Evolutionary conservation across 768 basidiomycete genomes (phyloP), one percentile per base, ranked within the genome.

Genomic region (Hypsizygus marmoreus): DNA sequence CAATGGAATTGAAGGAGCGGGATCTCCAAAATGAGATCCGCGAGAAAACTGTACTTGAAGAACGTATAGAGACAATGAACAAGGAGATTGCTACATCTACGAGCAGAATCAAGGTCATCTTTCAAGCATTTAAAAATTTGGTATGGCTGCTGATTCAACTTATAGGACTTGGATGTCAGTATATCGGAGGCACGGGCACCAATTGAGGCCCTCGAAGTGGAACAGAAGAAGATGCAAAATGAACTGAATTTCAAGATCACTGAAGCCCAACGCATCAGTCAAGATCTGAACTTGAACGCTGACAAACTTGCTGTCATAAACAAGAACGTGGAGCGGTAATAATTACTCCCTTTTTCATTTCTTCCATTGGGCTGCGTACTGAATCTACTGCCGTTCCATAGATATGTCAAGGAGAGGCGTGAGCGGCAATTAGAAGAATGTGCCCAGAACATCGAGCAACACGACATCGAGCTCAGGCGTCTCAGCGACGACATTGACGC

Each of bases 381-480:
- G 11, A 3, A 20, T 53, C n/a, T 4, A 46, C 29, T 5, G 43
- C 13, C 25, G 23, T 43, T 25, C 23, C 26, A 38, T 39, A 95
- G 93, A 50, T 93, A 94, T 62, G 73, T 86, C 45, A 80, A 81
- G 40, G 82, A 85, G 30, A 85, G 82, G 56, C 79, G 82, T 24
- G 78, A 73, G 3, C 76, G 80, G 16, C 67, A 75, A 44, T 70
- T 91, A 34, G 70, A 77, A 19, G 84, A 88, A 25, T 83, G 76
- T 53, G 72, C 73, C 12, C 73, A 72, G 19, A 72, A 74, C 43
- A 77, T 91, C 10, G 76, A 72, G 45, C 60, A 72, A 36, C 66
- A 61, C 16, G 71, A 73, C 39, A 49, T 47, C 4, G 69, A 74
- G 40, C 65, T 75, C 43, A 54, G 58, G 22, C 69, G 73, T 16